Conservation (phyloP, 768 basidiomycete genomes). For the Suillus hirtellus region DNA sequence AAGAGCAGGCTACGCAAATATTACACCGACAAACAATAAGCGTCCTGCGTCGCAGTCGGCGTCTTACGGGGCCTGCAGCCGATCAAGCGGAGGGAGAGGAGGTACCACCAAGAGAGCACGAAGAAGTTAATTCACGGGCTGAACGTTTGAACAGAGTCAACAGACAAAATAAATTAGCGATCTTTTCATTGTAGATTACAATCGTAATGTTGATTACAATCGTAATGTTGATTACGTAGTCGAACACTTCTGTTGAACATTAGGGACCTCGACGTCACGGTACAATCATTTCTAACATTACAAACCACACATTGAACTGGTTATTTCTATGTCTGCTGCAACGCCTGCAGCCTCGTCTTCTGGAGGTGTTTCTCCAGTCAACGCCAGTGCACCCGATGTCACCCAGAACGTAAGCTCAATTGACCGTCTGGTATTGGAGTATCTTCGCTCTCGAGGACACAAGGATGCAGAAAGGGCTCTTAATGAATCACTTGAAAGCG, state of each 20-base stretch:
- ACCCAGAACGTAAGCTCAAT: conserved; percentile 22
- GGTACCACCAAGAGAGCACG: conserved; percentile 12
- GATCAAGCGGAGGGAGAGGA: conserved; percentile 3
- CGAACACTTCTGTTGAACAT: not conserved
- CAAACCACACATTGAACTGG: not conserved
- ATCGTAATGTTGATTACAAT: not conserved
- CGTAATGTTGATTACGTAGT: not conserved
- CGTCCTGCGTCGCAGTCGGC: conserved; percentile 6
- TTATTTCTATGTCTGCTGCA: conserved; percentile 28
- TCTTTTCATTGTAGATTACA: not conserved
- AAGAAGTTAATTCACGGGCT: not conserved
- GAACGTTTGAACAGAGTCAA: not conserved
- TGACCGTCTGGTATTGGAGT: conserved; percentile 48
- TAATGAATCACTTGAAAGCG: conserved; percentile 39
- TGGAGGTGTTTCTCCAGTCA: conserved; percentile 32
- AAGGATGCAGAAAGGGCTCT: conserved; percentile 44
- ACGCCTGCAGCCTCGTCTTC: conserved; percentile 39
- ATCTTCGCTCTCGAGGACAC: conserved; percentile 48
- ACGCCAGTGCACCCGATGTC: conserved; percentile 27
- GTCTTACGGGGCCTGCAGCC: not conserved
- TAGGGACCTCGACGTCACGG: not conserved
- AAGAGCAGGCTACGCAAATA: conserved; percentile 33
- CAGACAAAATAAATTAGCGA: not conserved
- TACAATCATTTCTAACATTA: not conserved
- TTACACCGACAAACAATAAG: conserved; percentile 17